Conservation (phyloP, 495 filamentous ascomycete genomes). For the Podospora comata region DNA sequence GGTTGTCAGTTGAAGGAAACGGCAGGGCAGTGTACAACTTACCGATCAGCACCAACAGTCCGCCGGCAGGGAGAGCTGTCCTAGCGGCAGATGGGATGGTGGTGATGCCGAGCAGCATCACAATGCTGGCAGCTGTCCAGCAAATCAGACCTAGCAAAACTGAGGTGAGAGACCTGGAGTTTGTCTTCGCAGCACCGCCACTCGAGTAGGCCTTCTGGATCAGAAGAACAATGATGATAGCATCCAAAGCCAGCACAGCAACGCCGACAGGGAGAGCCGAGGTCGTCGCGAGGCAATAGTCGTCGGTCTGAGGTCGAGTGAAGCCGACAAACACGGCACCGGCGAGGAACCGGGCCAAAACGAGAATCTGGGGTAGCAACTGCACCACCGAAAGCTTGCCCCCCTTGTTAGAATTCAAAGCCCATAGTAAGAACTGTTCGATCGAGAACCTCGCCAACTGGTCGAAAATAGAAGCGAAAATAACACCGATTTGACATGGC, state of each 20-base stretch:
- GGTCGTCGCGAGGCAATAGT: constrained; percentile 48
- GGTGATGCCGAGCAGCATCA: constrained; percentile 45
- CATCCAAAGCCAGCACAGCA: constrained; percentile 44
- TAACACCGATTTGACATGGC: constrained; percentile 47
- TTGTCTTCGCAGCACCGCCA: constrained; percentile 25
- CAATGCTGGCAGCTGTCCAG: constrained; percentile 51
- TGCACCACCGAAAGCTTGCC: constrained; percentile 28
- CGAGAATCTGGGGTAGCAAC: constrained; percentile 40
- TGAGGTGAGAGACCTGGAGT: constrained; percentile 37
- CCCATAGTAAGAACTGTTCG: constrained; percentile 54
- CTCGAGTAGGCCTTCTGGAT: constrained; percentile 37
- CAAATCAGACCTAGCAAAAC: constrained; percentile 43
- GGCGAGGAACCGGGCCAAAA: constrained; percentile 45
- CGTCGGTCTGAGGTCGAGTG: constrained; percentile 46
- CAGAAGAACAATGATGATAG: constrained; percentile 42
- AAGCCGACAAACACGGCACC: constrained; percentile 51
- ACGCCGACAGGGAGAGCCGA: constrained; percentile 44
- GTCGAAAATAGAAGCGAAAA: constrained; percentile 52
- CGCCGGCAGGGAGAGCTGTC: constrained; percentile 50
- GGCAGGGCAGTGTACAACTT: constrained; percentile 15
- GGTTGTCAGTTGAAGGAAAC: constrained; percentile 12
- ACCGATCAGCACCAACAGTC: constrained; percentile 50
- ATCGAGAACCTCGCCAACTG: constrained; percentile 49
- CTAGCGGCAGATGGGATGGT: constrained; percentile 40
- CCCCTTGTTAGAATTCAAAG: constrained; percentile 34